Percentiles rank a stretch among this genome's conserved stretches.
Evolutionary conservation across 2,329 filamentous ascomycete genomes (phyloP).

Genomic region (Colletotrichum tanaceti): DNA sequence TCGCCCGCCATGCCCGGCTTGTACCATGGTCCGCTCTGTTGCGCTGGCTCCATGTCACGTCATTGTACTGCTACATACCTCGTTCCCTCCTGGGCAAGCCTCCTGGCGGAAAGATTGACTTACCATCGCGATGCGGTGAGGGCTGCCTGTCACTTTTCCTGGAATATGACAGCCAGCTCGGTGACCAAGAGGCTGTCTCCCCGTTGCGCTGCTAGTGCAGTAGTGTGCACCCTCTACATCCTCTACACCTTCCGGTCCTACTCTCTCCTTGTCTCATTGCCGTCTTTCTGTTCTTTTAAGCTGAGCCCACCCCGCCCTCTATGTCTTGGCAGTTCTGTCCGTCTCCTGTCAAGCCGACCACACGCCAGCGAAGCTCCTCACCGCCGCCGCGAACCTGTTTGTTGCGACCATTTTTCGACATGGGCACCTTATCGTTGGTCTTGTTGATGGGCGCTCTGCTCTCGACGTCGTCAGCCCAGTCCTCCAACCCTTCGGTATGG

Average conservation of each 20-base stretch:
- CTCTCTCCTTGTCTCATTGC: neutral
- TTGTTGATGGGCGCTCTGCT: conserved; percentile 45
- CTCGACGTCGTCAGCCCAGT: conserved; percentile 47
- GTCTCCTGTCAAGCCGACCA: neutral
- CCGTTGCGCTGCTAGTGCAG: neutral
- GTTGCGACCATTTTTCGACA: conserved; percentile 19
- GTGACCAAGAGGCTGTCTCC: neutral
- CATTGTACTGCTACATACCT: conserved; percentile 13
- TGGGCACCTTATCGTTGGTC: conserved; percentile 42
- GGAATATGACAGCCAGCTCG: neutral
- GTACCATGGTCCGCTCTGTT: conserved; percentile 12
- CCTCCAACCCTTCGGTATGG: conserved; percentile 57
- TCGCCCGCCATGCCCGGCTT: conserved; percentile 2
- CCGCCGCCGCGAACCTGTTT: neutral
- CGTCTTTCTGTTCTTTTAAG: conserved; percentile 16
- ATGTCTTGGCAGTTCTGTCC: neutral
- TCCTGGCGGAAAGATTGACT: neutral
- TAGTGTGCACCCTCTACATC: conserved; percentile 4
- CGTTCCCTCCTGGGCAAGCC: neutral
- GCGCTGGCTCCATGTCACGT: conserved; percentile 4
- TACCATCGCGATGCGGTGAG: neutral
- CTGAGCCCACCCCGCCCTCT: neutral
- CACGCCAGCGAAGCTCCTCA: neutral
- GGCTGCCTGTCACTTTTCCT: neutral
- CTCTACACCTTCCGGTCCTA: neutral